Conservation (phyloP, 83 land plant species). For the Picea abies region DNA sequence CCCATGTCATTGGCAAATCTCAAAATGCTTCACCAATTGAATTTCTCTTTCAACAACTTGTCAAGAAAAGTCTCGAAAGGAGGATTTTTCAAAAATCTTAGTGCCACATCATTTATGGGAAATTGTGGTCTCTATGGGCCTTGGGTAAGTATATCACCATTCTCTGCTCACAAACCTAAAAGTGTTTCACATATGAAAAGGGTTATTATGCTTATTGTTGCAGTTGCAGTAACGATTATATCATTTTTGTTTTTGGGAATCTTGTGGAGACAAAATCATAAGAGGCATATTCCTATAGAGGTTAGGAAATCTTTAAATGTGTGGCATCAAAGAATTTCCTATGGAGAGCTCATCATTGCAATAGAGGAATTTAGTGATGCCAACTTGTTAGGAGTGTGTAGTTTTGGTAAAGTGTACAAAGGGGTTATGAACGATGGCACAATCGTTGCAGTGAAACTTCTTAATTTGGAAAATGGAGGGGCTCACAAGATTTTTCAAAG, state of each 20-base stretch:
- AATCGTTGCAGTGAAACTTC: slow-evolving; percentile 19
- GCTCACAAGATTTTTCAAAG: slow-evolving; percentile 25
- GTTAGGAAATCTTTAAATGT: too few relatives aligned
- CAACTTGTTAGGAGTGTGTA: slow-evolving; percentile 20
- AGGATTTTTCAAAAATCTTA: slow-evolving; percentile 20
- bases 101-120: slow-evolving; percentile 2
- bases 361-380: slow-evolving; percentile 14
- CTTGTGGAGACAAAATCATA: neutral
- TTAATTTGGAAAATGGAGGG: slow-evolving; percentile 6
- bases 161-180: neutral
- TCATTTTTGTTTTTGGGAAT: neutral
- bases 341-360: slow-evolving; percentile 11
- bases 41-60: slow-evolving; percentile 32
- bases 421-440: slow-evolving; percentile 16
- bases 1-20: slow-evolving; percentile 13
- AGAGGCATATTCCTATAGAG: neutral
- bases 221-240: neutral
- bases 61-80: slow-evolving; percentile 23
- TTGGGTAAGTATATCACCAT: slow-evolving; percentile 1
- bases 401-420: slow-evolving; percentile 22
- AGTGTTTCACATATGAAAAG: neutral
- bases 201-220: neutral
- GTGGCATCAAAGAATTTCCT: slow-evolving; percentile 1
- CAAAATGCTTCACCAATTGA: neutral
- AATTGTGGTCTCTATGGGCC: slow-evolving; percentile 24